These are phyloP conservation scores for Saccharomycopsis babjevae DNA, from an alignment of 805 yeast species.

Conservation along the genomic window DNA sequence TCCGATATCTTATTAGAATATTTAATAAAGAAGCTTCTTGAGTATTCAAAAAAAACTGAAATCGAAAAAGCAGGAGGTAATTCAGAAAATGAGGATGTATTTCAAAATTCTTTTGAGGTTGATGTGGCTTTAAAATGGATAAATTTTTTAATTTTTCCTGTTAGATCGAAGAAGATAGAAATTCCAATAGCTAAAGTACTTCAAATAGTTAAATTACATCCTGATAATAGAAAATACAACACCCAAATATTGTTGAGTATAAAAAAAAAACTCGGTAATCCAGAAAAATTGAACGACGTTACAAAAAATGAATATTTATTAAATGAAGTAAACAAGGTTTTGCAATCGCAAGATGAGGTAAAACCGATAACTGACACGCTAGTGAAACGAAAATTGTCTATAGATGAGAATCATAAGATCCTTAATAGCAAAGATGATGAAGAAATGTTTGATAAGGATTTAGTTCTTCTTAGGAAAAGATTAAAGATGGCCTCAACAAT, in stretches of 20 bases:
- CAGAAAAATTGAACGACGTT: background rate
- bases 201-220: background rate
- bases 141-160: background rate
- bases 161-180: background rate
- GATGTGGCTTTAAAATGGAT: background rate
- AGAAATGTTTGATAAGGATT: background rate
- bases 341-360: background rate
- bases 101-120: background rate
- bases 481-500: background rate
- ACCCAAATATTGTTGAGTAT: background rate
- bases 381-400: background rate
- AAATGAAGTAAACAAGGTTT: background rate
- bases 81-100: background rate
- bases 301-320: background rate
- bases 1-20: background rate
- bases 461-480: slow-evolving; percentile 3
- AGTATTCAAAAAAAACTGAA: background rate
- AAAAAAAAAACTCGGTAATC: background rate
- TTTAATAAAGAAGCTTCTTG: background rate
- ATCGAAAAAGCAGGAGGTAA: background rate
- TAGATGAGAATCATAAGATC: background rate
- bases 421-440: background rate
- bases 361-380: background rate
- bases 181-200: background rate
- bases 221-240: background rate